A percentile compares a stretch with the other conserved stretches of the same genome.
These are phyloP conservation scores for Dendrobium officinale DNA, from an alignment of 106 monocot species.

Conservation along the genomic window DNA sequence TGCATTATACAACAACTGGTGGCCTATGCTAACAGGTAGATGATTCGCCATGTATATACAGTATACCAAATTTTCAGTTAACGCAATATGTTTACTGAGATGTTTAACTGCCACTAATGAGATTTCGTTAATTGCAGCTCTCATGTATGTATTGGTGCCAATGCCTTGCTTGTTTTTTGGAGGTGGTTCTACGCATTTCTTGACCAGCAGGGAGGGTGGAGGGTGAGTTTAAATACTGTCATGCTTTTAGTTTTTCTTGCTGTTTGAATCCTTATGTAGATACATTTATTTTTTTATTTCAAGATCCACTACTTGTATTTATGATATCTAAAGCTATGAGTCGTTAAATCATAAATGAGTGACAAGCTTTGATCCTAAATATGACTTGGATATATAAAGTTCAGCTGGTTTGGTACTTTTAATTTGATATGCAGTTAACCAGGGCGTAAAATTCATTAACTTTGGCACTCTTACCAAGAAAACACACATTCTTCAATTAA, in stretches of 20 bases:
- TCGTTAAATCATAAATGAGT: background rate
- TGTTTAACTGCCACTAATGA: background rate
- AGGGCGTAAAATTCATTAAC: background rate
- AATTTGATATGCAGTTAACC: background rate
- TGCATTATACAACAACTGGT: constrained; percentile 97
- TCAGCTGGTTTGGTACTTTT: background rate
- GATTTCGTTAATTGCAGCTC: constrained; percentile 39
- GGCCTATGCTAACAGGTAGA: constrained; percentile 94
- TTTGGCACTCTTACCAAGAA: background rate
- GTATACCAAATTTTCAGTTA: background rate
- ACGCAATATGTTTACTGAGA: background rate
- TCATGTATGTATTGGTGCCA: constrained; percentile 90
- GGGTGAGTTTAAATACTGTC: constrained; percentile 40
- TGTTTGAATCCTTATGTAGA: background rate
- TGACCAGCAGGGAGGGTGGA: constrained; percentile 84
- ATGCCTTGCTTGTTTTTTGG: constrained; percentile 98
- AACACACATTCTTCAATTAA: background rate
- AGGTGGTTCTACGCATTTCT: constrained; percentile 74
- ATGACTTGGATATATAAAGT: background rate
- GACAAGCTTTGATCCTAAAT: background rate
- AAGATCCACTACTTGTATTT: background rate
- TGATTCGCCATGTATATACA: background rate
- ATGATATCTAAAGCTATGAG: background rate
- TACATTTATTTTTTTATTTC: background rate
- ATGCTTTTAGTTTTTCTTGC: background rate